phyloP scores from a whole-genome alignment of 1,139 yeast genomes.

The Kluyveromyces marxianus region DNA sequence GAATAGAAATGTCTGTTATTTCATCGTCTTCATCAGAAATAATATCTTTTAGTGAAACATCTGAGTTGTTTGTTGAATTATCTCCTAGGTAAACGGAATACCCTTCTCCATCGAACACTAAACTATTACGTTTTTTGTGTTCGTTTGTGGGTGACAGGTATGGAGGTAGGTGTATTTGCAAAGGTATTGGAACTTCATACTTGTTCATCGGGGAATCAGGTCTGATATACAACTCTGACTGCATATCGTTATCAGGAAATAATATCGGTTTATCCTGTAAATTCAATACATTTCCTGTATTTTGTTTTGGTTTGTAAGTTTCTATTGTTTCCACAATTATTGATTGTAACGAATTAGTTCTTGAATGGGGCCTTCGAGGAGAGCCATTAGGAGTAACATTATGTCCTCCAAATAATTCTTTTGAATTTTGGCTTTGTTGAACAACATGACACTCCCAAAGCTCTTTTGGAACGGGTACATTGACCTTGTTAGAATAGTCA shows the following conservation, averaged over 20 bases:
- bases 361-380: conserved; percentile 1
- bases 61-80: not conserved
- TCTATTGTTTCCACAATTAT: conserved; percentile 24
- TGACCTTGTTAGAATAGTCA: conserved; percentile 26
- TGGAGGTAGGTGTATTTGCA: conserved; percentile 32
- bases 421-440: not conserved
- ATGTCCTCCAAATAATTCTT: not conserved
- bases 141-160: conserved; percentile 31
- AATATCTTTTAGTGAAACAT: not conserved
- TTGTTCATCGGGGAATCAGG: conserved; percentile 32
- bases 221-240: conserved; percentile 25
- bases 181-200: conserved; percentile 31
- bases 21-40: conserved; percentile 6
- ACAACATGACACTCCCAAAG: conserved; percentile 22
- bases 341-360: conserved; percentile 22
- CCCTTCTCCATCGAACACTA: conserved; percentile 27
- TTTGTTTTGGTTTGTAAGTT: conserved; percentile 8
- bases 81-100: conserved; percentile 19
- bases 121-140: conserved; percentile 17
- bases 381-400: conserved; percentile 1
- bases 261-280: conserved; percentile 12
- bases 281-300: not conserved
- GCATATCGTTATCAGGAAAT: conserved; percentile 8
- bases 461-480: conserved; percentile 27
- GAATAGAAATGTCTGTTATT: conserved; percentile 20